Evolutionary conservation across 768 basidiomycete genomes (phyloP), one percentile per base, ranked within the genome.

Genomic region (Suillus luteus): DNA sequence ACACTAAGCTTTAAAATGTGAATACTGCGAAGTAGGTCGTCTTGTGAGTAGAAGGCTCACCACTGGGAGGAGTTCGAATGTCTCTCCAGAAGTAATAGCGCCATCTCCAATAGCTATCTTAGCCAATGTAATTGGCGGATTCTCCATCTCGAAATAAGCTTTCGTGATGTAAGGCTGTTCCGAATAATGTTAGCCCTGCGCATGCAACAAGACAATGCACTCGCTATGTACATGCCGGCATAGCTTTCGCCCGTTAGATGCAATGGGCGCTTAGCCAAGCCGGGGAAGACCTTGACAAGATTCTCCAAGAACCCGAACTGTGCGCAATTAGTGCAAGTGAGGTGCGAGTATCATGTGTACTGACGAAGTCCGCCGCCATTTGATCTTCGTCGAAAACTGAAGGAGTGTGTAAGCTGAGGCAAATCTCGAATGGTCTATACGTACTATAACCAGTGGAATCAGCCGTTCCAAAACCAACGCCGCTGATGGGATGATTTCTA

Each of bases 71-170:
- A 85, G 73, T 61, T 82, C 77, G 60, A 83, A 88, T 10, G 82
- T 81, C 57, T 79, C 78, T 38, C 67, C 78, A n/a, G 83, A 78
- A 2, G 82, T 79, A 19, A 90, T 79, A 11, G 87, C 76, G 12
- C 85, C 88, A 73, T 92, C 86, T 17, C 91, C 91, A 54, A 93
- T 90, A 14, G 82, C 86, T 60, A 92, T 83, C 71, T 86, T 88
- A 0, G 84, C 78, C 37, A 92, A 79, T 11, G 83, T 85, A 37
- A 92, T 87, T 0, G 91, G 90, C 14, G 90, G 89, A 40, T 84
- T 82, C 0, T 79, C 64, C 76, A 85, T 80, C 52, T 79, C 79
- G 68, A 92, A 89, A 71, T 90, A 88, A 14, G 88, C 79, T 74
- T 91, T 90, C 66, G 86, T 77, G 69, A 92, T 92, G 71, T 92